Evolutionary conservation across 2,329 filamentous ascomycete genomes (phyloP).

Genomic region (Hypoxylon sp.): DNA sequence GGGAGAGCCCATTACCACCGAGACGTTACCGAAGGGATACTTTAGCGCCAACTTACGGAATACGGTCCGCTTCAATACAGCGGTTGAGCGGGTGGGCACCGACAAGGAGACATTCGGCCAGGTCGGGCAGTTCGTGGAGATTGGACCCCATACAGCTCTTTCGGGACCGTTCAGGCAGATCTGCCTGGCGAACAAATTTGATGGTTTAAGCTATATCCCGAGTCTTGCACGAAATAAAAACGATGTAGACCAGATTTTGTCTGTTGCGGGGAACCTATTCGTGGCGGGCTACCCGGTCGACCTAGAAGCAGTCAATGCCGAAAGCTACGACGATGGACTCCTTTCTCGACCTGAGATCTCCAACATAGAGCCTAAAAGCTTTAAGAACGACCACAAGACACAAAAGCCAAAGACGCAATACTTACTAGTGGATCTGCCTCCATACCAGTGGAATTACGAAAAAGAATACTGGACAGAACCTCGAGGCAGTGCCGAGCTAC

Average conservation of each 20-base stretch:
- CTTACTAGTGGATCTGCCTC: slow-evolving; percentile 51
- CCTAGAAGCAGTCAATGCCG: slow-evolving; percentile 36
- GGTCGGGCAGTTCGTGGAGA: slow-evolving; percentile 46
- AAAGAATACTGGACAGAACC: slow-evolving; percentile 45
- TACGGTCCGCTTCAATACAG: slow-evolving; percentile 53
- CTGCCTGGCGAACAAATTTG: slow-evolving; percentile 22
- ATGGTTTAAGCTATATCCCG: slow-evolving; percentile 42
- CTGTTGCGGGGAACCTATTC: slow-evolving; percentile 46
- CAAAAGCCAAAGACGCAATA: slow-evolving; percentile 21
- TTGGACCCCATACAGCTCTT: slow-evolving; percentile 54
- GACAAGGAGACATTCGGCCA: neutral
- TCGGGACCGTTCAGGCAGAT: slow-evolving; percentile 55
- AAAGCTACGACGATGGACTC: neutral
- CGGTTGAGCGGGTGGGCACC: slow-evolving; percentile 47
- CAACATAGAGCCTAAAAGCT: neutral
- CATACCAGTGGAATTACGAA: slow-evolving; percentile 52
- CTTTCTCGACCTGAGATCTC: neutral
- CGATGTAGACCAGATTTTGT: slow-evolving; percentile 39
- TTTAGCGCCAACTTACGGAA: slow-evolving; percentile 49
- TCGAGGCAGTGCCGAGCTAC: slow-evolving; percentile 48
- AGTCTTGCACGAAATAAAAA: slow-evolving; percentile 45
- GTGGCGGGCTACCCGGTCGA: slow-evolving; percentile 43
- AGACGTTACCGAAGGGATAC: slow-evolving; percentile 42
- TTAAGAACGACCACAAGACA: neutral
- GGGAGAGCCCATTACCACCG: slow-evolving; percentile 14